Conservation (phyloP, 441 rosid genomes). For the Syzygium syzygioides region DNA sequence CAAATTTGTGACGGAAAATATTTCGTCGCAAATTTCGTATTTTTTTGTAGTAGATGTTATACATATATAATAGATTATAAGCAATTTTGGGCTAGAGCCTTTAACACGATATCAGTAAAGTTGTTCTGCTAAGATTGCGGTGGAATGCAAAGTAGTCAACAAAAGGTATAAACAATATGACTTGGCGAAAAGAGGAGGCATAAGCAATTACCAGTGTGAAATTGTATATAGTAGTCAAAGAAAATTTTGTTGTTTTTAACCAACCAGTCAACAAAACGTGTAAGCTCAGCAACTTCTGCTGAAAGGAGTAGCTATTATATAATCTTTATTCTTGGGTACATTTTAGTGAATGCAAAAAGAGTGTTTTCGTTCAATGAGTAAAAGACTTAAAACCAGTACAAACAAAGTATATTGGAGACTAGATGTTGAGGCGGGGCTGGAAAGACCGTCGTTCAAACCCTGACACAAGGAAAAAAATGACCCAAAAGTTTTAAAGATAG, state of each 20-base stretch:
- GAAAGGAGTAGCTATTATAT: not conserved
- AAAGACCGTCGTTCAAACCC: not conserved
- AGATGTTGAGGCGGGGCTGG: not conserved
- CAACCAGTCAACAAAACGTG: not conserved
- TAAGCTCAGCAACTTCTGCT: not conserved
- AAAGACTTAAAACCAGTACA: not conserved
- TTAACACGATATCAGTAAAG: not conserved
- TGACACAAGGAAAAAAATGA: not conserved
- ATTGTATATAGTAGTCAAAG: not conserved
- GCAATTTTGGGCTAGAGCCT: not conserved
- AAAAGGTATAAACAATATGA: not conserved
- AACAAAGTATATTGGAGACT: not conserved
- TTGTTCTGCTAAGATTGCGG: not conserved
- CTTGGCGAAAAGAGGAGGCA: not conserved
- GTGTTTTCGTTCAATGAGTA: not conserved
- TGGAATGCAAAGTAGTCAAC: not conserved
- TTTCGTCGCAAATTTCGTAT: too few species aligned
- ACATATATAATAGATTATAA: not conserved
- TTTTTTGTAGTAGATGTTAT: too few species aligned
- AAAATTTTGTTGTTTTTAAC: not conserved
- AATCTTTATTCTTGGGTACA: not conserved
- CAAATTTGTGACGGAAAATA: too few species aligned
- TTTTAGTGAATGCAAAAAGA: not conserved
- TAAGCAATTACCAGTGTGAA: not conserved
- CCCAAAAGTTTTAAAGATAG: not conserved